phyloP scores from a whole-genome alignment of 1,139 yeast genomes.

The Suhomyces wounanorum region DNA sequence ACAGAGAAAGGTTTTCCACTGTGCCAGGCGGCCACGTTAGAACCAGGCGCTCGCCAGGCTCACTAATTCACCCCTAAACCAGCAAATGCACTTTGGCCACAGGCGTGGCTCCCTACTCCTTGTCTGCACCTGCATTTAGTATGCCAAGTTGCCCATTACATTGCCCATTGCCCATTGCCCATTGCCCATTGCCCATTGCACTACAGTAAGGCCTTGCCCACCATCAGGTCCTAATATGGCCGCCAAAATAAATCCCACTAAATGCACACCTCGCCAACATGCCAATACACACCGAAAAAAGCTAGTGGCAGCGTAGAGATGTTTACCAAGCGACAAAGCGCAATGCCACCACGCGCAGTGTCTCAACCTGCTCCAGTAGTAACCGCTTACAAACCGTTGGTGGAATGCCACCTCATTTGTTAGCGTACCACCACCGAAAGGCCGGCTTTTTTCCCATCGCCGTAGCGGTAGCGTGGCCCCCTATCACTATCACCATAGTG shows the following conservation, averaged over 20 bases:
- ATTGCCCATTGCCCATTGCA: background rate
- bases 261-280: too few species aligned
- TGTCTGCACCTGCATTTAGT: background rate
- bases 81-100: background rate
- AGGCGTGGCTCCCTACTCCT: background rate
- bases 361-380: too few species aligned
- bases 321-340: too few species aligned
- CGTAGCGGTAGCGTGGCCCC: conserved; percentile 1
- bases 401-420: too few species aligned
- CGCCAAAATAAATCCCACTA: background rate
- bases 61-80: background rate
- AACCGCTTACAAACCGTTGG: too few species aligned
- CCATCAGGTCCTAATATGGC: background rate
- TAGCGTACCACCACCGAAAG: background rate
- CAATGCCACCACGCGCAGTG: too few species aligned
- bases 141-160: background rate
- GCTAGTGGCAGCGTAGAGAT: too few species aligned
- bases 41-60: background rate
- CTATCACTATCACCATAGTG: conserved; percentile 2
- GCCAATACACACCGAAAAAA: too few species aligned
- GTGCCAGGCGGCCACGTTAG: background rate
- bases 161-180: background rate
- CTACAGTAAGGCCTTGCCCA: background rate
- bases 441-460: background rate
- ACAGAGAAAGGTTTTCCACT: background rate